phyloP scores from a whole-genome alignment of 371 early-diverging fungal genomes.

The Rhizopus delemar region DNA sequence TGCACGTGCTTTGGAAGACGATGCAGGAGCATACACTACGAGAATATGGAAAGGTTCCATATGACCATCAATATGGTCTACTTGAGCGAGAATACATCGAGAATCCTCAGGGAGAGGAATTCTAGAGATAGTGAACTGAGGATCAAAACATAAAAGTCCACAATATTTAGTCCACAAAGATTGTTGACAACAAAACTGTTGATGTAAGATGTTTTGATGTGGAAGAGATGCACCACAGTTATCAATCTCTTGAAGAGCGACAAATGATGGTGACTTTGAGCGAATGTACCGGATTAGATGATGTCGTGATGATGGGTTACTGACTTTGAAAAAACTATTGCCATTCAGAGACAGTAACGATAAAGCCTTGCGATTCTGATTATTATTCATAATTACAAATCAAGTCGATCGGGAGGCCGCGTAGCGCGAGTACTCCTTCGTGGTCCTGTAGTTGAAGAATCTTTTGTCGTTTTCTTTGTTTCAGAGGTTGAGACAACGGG shows the following conservation, averaged over 20 bases:
- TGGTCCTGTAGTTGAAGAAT: too few relatives aligned
- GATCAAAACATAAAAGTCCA: conserved; percentile 10
- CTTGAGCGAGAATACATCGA: background rate
- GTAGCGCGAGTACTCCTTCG: too few relatives aligned
- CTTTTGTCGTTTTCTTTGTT: too few relatives aligned
- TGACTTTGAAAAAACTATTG: conserved; percentile 7
- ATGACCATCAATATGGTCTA: background rate
- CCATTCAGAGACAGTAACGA: background rate
- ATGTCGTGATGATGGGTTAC: background rate
- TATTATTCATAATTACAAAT: too few relatives aligned
- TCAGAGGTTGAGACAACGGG: too few relatives aligned
- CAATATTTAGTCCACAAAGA: conserved; percentile 12
- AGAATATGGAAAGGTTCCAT: conserved; percentile 10
- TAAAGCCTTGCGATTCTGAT: background rate
- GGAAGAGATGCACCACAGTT: background rate
- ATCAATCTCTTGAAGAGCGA: conserved; percentile 11
- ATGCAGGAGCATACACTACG: conserved; percentile 10
- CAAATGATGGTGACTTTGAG: background rate
- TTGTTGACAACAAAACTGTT: background rate
- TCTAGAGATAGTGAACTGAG: background rate
- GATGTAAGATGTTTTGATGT: background rate
- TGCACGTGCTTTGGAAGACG: background rate
- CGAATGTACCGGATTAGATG: conserved; percentile 12
- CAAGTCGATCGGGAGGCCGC: too few relatives aligned
- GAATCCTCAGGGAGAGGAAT: background rate